A percentile compares a stretch with the other conserved stretches of the same genome.
Conservation (phyloP, 2,329 filamentous ascomycete genomes). For the Colletotrichum endophyticum region DNA sequence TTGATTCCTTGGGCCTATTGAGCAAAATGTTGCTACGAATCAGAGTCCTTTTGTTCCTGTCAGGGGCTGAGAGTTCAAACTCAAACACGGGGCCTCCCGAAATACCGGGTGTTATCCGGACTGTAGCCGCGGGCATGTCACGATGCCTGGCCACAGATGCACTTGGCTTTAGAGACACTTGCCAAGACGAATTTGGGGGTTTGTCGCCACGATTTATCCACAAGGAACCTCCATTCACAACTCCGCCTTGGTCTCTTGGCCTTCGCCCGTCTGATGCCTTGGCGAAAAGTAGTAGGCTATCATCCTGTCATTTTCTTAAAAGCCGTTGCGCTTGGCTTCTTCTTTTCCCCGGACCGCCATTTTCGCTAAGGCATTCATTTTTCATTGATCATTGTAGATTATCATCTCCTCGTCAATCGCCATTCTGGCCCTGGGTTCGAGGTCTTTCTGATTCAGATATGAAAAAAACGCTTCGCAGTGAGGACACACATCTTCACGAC, state of each 20-base stretch:
- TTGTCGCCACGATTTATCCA: background rate
- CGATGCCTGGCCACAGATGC: background rate
- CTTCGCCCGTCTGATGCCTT: background rate
- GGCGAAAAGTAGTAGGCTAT: background rate
- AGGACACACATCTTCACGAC: accelerated
- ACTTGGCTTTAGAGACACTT: background rate
- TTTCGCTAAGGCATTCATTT: background rate
- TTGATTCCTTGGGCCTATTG: no score
- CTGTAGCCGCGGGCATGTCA: background rate
- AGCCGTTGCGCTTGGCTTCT: background rate
- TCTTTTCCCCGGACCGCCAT: background rate
- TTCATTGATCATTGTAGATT: background rate
- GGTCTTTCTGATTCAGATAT: no score
- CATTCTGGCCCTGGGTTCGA: no score
- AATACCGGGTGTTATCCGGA: background rate
- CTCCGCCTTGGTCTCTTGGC: background rate
- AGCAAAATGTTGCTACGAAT: background rate
- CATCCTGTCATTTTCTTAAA: background rate
- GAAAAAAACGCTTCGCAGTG: background rate
- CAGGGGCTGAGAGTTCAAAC: background rate
- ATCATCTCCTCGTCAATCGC: no score
- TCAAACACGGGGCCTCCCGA: background rate
- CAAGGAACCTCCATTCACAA: background rate
- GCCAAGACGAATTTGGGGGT: background rate
- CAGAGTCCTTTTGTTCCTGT: background rate